Evolutionary conservation across 2,329 filamentous ascomycete genomes (phyloP).

Genomic region (Aspergillus ochraceus): DNA sequence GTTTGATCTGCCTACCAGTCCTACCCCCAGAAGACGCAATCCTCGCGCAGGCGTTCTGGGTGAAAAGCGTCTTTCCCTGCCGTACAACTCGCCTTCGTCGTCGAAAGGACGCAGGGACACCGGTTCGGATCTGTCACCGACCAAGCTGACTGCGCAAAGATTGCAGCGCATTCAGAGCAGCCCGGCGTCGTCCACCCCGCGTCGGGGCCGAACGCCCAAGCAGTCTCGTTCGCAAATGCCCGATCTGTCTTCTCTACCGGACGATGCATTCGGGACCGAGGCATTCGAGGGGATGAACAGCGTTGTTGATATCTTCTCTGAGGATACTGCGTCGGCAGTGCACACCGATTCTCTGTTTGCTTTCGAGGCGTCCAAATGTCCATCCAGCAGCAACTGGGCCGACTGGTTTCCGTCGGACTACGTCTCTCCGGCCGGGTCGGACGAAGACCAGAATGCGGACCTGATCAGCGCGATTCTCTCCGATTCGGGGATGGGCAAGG

Average conservation of each 20-base stretch:
- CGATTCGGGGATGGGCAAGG: slow-evolving; percentile 32
- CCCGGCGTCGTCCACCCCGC: slow-evolving; percentile 19
- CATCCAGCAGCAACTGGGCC: slow-evolving; percentile 31
- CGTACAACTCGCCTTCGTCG: slow-evolving; percentile 35
- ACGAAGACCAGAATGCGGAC: slow-evolving; percentile 28
- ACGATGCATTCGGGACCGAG: slow-evolving; percentile 25
- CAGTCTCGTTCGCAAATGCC: slow-evolving; percentile 22
- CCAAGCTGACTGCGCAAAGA: slow-evolving; percentile 33
- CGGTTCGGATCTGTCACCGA: slow-evolving; percentile 23
- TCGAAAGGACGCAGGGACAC: slow-evolving; percentile 25
- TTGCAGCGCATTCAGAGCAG: slow-evolving; percentile 34
- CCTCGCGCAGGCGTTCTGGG: slow-evolving; percentile 42
- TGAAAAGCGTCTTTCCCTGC: slow-evolving; percentile 40
- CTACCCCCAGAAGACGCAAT: slow-evolving; percentile 54
- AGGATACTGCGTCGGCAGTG: slow-evolving; percentile 26
- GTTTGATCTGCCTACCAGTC: slow-evolving; percentile 58
- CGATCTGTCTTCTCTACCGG: slow-evolving; percentile 21
- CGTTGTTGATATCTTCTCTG: slow-evolving; percentile 39
- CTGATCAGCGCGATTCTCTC: slow-evolving; percentile 39
- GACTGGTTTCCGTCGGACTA: slow-evolving; percentile 40
- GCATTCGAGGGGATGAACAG: slow-evolving; percentile 34
- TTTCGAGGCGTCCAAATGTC: slow-evolving; percentile 27
- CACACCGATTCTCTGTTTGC: slow-evolving; percentile 30
- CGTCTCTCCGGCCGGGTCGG: slow-evolving; percentile 32
- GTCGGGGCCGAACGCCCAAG: slow-evolving; percentile 25